Evolutionary conservation across 257 asterid genomes (phyloP).

Genomic region (Fraxinus excelsior): DNA sequence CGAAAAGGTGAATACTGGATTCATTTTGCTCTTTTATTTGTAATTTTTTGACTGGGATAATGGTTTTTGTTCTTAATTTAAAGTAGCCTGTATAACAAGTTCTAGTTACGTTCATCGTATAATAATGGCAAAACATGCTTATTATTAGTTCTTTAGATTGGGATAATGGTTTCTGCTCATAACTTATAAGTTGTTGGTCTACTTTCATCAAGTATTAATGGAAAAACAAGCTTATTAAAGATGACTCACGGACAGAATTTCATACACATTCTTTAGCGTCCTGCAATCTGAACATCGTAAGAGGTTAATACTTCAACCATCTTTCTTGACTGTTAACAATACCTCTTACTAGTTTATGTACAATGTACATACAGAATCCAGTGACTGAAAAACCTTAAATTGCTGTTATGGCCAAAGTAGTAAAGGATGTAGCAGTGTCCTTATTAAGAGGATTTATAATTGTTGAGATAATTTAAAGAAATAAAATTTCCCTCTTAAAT

Average conservation of each 20-base stretch:
- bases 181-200: background rate
- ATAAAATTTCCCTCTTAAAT: background rate
- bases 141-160: background rate
- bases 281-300: background rate
- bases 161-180: background rate
- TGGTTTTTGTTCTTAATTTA: conserved; percentile 1
- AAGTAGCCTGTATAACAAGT: background rate
- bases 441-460: background rate
- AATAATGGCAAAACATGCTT: conserved; percentile 1
- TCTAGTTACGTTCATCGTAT: background rate
- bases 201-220: background rate
- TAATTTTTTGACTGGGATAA: conserved; percentile 12
- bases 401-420: background rate
- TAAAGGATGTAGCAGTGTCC: background rate
- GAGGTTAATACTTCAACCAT: background rate
- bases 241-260: background rate
- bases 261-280: background rate
- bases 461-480: background rate
- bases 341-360: background rate
- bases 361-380: background rate
- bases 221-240: background rate
- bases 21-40: conserved; percentile 19
- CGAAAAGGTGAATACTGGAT: conserved; percentile 56
- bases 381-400: background rate
- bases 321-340: background rate